Evolutionary conservation across 1,284 basidiomycete genomes (phyloP).

Genomic region (Cutaneotrichosporon arboriforme): DNA sequence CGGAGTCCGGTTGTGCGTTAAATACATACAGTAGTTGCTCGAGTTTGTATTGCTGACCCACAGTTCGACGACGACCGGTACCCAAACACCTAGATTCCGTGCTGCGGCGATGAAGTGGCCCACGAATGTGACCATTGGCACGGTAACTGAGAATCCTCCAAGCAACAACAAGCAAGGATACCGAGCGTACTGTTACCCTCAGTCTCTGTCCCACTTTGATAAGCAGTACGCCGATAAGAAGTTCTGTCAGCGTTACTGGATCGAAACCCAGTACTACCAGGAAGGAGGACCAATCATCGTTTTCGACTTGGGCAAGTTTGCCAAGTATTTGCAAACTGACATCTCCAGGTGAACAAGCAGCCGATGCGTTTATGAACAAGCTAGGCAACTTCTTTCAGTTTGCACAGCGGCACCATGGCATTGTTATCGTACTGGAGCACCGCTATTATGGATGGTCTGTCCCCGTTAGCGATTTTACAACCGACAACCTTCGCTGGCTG

Average conservation of each 20-base stretch:
- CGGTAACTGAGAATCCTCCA: conserved; percentile 1
- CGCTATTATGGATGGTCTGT: conserved; percentile 65
- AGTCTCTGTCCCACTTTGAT: conserved; percentile 69
- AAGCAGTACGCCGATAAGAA: conserved; percentile 29
- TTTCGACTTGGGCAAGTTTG: conserved; percentile 68
- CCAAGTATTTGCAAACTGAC: conserved; percentile 25
- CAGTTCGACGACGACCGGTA: no score
- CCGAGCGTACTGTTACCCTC: conserved; percentile 60
- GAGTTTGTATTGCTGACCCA: no score
- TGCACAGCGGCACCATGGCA: conserved; percentile 62
- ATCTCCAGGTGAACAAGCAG: not conserved
- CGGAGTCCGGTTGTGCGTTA: no score
- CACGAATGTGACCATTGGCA: not conserved
- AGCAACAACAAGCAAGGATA: conserved; percentile 15
- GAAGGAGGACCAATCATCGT: conserved; percentile 70
- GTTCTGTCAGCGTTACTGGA: conserved; percentile 65
- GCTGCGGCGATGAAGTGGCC: not conserved
- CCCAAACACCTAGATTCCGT: no score
- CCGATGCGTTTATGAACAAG: not conserved
- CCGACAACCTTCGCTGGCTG: conserved; percentile 73
- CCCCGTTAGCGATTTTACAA: conserved; percentile 62
- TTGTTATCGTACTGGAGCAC: conserved; percentile 80
- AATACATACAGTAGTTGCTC: no score
- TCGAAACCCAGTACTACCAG: conserved; percentile 72
- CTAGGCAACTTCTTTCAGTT: conserved; percentile 19